Conservation (phyloP, 139 green algal species). For the Diplosphaera chodatii region DNA sequence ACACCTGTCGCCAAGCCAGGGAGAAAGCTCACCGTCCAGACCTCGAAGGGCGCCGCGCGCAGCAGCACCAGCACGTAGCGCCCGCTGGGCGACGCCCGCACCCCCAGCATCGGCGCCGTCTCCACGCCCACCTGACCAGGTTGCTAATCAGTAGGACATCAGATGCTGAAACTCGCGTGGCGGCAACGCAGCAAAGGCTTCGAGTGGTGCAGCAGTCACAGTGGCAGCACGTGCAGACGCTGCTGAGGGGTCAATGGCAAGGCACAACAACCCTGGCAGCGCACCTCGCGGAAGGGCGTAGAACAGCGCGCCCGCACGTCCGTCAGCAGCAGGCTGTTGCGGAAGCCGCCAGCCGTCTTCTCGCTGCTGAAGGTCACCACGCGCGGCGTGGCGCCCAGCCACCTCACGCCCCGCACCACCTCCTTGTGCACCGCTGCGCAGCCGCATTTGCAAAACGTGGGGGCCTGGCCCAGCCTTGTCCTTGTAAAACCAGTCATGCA, state of each 20-base stretch:
- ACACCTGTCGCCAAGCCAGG: too few relatives aligned
- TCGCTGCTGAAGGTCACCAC: conserved; percentile 58
- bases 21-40: too few relatives aligned
- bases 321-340: conserved; percentile 60
- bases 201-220: too few relatives aligned
- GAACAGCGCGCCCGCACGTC: conserved; percentile 33
- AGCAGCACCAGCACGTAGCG: conserved; percentile 57
- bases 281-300: neutral
- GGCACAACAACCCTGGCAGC: too few relatives aligned
- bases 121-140: conserved; percentile 39
- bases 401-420: conserved; percentile 48
- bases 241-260: too few relatives aligned
- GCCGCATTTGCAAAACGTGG: too few relatives aligned
- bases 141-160: too few relatives aligned
- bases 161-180: too few relatives aligned
- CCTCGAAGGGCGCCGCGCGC: conserved; percentile 57
- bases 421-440: conserved; percentile 33
- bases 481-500: too few relatives aligned
- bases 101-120: conserved; percentile 38
- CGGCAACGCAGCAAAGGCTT: too few relatives aligned
- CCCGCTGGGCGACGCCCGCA: conserved; percentile 59
- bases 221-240: too few relatives aligned
- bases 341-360: conserved; percentile 27
- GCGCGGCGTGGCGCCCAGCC: conserved; percentile 60
- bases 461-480: too few relatives aligned